A percentile compares a stretch with the other conserved stretches of the same genome.
These are phyloP conservation scores for Metschnikowia matae DNA, from an alignment of 805 yeast species.

Conservation along the genomic window DNA sequence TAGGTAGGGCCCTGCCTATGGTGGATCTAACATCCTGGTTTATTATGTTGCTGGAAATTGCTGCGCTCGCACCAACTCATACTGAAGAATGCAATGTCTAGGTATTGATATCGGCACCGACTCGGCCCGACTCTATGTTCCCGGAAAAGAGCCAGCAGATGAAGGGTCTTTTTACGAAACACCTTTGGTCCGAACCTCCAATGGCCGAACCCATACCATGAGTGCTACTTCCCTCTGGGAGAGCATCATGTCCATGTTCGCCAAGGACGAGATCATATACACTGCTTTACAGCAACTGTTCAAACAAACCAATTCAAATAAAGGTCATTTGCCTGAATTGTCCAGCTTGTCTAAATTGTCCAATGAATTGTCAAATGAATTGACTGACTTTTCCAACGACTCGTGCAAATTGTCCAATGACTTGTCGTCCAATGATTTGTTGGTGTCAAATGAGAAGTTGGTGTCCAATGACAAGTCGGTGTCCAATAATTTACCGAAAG, in stretches of 20 bases:
- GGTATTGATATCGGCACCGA: constrained; percentile 55
- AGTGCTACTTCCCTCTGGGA: constrained; percentile 12
- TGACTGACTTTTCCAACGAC: no score
- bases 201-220: constrained; percentile 14
- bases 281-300: background rate
- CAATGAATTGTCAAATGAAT: no score
- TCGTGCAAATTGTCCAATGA: background rate
- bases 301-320: background rate
- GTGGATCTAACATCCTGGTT: no score
- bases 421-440: background rate
- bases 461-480: background rate
- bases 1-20: no score
- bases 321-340: no score
- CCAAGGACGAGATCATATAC: background rate
- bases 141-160: constrained; percentile 8
- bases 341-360: no score
- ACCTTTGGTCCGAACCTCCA: constrained; percentile 6
- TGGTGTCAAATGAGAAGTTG: background rate
- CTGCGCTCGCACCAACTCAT: background rate
- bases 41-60: no score
- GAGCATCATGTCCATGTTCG: constrained; percentile 9
- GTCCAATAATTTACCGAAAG: background rate
- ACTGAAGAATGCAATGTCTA: constrained; percentile 13
- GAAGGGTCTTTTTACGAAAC: constrained; percentile 7
- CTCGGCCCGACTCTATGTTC: constrained; percentile 40